These are phyloP conservation scores for Xylaria sp. DNA, from an alignment of 2,329 filamentous ascomycete species.

Conservation along the genomic window DNA sequence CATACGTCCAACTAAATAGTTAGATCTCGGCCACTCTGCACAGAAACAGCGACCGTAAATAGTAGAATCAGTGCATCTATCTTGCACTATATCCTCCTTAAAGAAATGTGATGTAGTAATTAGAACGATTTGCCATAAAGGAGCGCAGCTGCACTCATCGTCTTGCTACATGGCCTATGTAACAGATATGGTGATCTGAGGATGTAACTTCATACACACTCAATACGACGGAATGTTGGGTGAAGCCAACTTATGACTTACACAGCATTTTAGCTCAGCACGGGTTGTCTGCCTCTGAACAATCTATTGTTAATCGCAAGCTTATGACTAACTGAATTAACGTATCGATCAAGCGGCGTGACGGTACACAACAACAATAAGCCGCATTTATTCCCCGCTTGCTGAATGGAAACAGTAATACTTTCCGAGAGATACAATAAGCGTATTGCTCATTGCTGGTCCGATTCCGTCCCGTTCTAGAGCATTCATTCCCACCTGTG, in stretches of 20 bases:
- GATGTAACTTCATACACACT: not conserved
- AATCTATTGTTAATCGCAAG: too few species aligned
- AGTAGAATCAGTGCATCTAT: not conserved
- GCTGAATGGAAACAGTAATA: not conserved
- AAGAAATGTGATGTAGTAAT: not conserved
- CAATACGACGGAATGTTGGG: too few species aligned
- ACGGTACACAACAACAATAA: not conserved
- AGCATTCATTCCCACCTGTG: not conserved
- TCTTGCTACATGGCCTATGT: not conserved
- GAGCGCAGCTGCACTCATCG: not conserved
- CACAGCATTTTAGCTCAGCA: not conserved
- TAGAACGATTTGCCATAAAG: too few species aligned
- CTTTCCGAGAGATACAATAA: not conserved
- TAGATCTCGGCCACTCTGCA: not conserved
- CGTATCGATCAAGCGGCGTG: not conserved
- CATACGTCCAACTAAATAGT: not conserved
- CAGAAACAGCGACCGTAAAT: not conserved
- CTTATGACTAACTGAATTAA: too few species aligned
- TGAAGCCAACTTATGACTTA: not conserved
- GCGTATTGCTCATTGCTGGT: not conserved
- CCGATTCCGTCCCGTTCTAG: not conserved
- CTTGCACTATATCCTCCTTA: not conserved
- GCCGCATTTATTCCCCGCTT: not conserved
- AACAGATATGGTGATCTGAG: not conserved
- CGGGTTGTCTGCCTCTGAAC: too few species aligned